These are phyloP conservation scores for Bertia moriformis DNA, from an alignment of 2,329 filamentous ascomycete genomes.

Conservation along the genomic window DNA sequence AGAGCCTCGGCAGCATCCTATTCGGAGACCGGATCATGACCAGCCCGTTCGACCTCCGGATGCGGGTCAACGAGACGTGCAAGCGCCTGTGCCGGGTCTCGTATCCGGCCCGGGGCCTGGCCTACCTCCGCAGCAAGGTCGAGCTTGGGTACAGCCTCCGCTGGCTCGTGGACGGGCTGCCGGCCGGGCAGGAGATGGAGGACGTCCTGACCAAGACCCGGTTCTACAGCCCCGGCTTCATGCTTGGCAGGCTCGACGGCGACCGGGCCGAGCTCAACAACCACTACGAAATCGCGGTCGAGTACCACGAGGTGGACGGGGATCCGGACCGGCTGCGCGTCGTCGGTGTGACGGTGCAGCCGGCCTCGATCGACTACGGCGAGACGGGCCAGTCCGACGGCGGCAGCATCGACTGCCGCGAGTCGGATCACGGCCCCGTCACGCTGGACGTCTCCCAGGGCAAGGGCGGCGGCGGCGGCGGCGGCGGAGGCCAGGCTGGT, in stretches of 20 bases:
- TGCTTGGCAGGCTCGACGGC: slow-evolving; percentile 49
- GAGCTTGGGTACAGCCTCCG: slow-evolving; percentile 79
- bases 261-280: slow-evolving; percentile 63
- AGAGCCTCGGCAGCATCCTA: slow-evolving; percentile 86
- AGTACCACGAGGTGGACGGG: slow-evolving; percentile 70
- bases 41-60: slow-evolving; percentile 80
- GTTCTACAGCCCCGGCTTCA: slow-evolving; percentile 86
- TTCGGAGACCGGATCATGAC: slow-evolving; percentile 96
- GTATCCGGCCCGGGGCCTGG: slow-evolving; percentile 48
- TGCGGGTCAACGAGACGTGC: slow-evolving; percentile 78
- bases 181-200: slow-evolving; percentile 69
- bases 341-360: slow-evolving; percentile 80
- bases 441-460: slow-evolving; percentile 51
- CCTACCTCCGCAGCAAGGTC: slow-evolving; percentile 74
- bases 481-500: no score
- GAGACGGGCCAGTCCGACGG: slow-evolving; percentile 29
- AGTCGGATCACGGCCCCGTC: slow-evolving; percentile 35
- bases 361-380: slow-evolving; percentile 52
- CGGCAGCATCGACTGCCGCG: slow-evolving; percentile 48
- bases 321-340: slow-evolving; percentile 63
- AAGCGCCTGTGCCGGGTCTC: slow-evolving; percentile 60
- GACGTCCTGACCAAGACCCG: slow-evolving; percentile 65
- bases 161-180: slow-evolving; percentile 88
- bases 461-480: no score
- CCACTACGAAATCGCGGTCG: slow-evolving; percentile 85